Conservation (phyloP, 1,284 basidiomycete genomes). For the Pisolithus thermaeus region DNA sequence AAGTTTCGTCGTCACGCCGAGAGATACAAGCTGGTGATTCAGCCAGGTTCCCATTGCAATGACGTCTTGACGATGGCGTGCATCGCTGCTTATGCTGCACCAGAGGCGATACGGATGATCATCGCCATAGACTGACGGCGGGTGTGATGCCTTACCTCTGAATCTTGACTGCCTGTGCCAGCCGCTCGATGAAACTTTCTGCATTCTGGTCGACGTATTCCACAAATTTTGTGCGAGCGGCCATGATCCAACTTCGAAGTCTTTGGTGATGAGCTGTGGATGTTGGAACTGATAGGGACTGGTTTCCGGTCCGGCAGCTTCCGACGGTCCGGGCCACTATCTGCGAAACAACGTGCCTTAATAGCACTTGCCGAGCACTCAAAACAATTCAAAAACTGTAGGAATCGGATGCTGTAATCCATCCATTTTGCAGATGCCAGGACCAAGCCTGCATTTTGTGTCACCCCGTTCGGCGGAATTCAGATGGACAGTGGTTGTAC, state of each 20-base stretch:
- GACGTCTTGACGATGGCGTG: slow-evolving; percentile 66
- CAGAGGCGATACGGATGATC: background rate
- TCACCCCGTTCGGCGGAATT: no score
- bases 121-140: background rate
- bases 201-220: slow-evolving; percentile 69
- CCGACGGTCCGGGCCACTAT: no score
- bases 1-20: slow-evolving; percentile 73
- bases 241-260: slow-evolving; percentile 12
- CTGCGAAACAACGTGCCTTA: no score
- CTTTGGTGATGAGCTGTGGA: background rate
- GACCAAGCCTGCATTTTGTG: no score
- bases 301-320: no score
- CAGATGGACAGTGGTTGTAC: no score
- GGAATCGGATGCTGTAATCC: no score
- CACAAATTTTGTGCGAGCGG: slow-evolving; percentile 44
- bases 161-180: slow-evolving; percentile 83
- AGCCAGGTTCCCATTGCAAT: slow-evolving; percentile 82
- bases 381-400: no score
- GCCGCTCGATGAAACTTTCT: slow-evolving; percentile 69
- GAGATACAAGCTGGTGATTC: slow-evolving; percentile 59
- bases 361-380: no score
- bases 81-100: slow-evolving; percentile 62
- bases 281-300: background rate
- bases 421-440: no score
- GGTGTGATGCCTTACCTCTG: slow-evolving; percentile 57